Conservation (phyloP, 345 rosid species). For the Raphanus sativus region DNA sequence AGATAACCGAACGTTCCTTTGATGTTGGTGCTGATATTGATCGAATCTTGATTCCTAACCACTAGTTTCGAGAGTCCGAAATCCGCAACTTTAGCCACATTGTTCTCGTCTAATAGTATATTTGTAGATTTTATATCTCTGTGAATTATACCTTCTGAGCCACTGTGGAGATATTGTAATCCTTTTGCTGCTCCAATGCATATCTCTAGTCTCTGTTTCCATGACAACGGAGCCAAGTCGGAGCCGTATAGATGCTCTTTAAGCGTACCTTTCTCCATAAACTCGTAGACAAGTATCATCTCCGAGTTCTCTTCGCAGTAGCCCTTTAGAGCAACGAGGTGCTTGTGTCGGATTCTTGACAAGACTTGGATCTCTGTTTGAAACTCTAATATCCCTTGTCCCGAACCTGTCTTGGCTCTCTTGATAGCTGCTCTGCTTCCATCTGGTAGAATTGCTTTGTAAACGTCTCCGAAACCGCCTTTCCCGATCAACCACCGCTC, state of each 20-base stretch:
- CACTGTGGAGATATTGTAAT: slow-evolving; percentile 34
- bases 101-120: slow-evolving; percentile 39
- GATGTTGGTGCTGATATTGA: slow-evolving; percentile 9
- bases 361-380: slow-evolving; percentile 42
- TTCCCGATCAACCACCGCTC: slow-evolving; percentile 22
- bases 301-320: slow-evolving; percentile 54
- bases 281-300: slow-evolving; percentile 42
- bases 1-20: slow-evolving; percentile 42
- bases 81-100: slow-evolving; percentile 28
- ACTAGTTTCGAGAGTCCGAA: slow-evolving; percentile 34
- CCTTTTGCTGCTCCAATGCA: slow-evolving; percentile 43
- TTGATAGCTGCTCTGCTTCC: slow-evolving; percentile 36
- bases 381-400: slow-evolving; percentile 38
- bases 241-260: slow-evolving; percentile 33
- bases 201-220: slow-evolving; percentile 38
- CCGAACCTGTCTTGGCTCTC: slow-evolving; percentile 28
- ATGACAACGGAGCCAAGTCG: slow-evolving; percentile 3
- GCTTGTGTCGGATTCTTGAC: slow-evolving; percentile 63
- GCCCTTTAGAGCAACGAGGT: slow-evolving; percentile 69
- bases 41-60: slow-evolving; percentile 34
- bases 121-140: slow-evolving; percentile 41
- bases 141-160: slow-evolving; percentile 41
- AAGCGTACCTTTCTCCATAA: slow-evolving; percentile 40
- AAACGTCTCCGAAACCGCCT: slow-evolving; percentile 38
- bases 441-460: slow-evolving; percentile 28